These are phyloP conservation scores for Brassica cretica DNA, from an alignment of 345 rosid genomes.

Conservation along the genomic window DNA sequence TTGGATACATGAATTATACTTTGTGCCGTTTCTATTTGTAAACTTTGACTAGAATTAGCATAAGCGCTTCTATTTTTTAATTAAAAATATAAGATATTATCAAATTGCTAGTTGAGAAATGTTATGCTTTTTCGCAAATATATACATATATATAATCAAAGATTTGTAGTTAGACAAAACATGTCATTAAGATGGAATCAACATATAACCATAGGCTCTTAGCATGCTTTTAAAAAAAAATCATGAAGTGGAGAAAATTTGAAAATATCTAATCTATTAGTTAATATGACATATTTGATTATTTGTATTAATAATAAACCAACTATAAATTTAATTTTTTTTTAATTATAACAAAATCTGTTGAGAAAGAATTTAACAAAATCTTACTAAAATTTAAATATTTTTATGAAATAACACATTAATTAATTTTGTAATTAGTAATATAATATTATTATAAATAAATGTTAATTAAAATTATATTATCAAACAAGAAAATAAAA, in stretches of 20 bases:
- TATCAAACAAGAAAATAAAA: too few species aligned
- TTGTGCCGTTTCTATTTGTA: neutral
- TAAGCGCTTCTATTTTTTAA: neutral
- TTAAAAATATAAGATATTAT: neutral
- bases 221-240: neutral
- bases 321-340: too few species aligned
- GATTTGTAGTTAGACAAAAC: neutral
- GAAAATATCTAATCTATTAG: neutral
- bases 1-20: conserved; percentile 5
- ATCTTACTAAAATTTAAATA: too few species aligned
- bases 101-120: neutral
- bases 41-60: conserved; percentile 16
- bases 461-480: too few species aligned
- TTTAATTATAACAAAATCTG: too few species aligned
- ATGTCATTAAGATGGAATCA: neutral
- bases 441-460: too few species aligned
- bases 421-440: too few species aligned
- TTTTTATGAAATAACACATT: too few species aligned
- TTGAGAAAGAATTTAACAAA: too few species aligned
- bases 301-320: too few species aligned
- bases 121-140: neutral
- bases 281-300: too few species aligned
- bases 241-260: neutral
- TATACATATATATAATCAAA: too few species aligned
- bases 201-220: conserved; percentile 2